phyloP scores from a whole-genome alignment of 371 early-diverging fungal genomes.

The Mortierella polycephala region DNA sequence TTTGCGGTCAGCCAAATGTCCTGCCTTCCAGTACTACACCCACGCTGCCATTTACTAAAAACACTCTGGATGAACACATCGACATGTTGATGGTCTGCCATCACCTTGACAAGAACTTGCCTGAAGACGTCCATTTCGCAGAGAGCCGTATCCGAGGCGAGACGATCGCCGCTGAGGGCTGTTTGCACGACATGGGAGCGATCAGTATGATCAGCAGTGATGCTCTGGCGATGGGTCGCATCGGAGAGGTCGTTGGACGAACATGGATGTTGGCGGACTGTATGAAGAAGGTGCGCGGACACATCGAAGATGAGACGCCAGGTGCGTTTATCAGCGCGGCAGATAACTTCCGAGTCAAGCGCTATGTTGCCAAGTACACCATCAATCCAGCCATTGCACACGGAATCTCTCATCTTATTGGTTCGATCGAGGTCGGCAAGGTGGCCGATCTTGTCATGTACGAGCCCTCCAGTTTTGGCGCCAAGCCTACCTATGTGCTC shows the following conservation, averaged over 20 bases:
- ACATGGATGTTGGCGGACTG: conserved; percentile 96
- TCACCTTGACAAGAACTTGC: conserved; percentile 89
- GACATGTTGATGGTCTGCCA: conserved; percentile 99
- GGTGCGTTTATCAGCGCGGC: conserved; percentile 63
- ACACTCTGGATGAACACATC: conserved; percentile 96
- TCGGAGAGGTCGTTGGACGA: conserved; percentile 89
- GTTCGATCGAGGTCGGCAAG: conserved; percentile 93
- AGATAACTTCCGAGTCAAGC: conserved; percentile 81
- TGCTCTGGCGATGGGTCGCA: conserved; percentile 94
- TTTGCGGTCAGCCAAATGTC: conserved; percentile 85
- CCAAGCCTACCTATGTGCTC: conserved; percentile 85
- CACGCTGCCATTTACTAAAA: conserved; percentile 89
- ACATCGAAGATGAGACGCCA: conserved; percentile 54
- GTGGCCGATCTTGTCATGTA: conserved; percentile 92
- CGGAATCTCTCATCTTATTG: conserved; percentile 89
- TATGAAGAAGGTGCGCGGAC: conserved; percentile 88
- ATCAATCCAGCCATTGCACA: conserved; percentile 94
- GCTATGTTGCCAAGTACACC: conserved; percentile 96
- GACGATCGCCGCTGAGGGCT: conserved; percentile 95
- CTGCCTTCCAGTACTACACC: conserved; percentile 95
- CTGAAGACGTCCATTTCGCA: conserved; percentile 96
- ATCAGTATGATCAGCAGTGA: conserved; percentile 93
- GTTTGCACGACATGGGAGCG: conserved; percentile 92
- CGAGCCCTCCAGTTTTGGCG: conserved; percentile 86
- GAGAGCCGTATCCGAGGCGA: conserved; percentile 95